Conservation (phyloP, 305 asterid genomes). For the Rubia peregrina region DNA sequence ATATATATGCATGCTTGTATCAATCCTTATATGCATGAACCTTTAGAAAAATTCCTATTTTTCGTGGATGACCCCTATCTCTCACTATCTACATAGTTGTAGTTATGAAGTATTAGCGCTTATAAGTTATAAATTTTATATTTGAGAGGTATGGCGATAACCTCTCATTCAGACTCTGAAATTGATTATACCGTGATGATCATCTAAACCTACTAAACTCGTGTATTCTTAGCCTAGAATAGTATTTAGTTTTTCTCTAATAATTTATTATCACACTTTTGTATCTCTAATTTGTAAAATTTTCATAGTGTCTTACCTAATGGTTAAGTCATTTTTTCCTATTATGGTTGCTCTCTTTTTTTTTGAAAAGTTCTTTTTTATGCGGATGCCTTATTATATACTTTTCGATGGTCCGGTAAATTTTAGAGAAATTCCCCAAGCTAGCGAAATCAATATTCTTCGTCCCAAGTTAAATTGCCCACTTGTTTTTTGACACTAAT, state of each 20-base stretch:
- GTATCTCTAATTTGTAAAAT: neutral
- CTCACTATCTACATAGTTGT: too few relatives aligned
- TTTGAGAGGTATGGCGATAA: too few relatives aligned
- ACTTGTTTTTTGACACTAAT: too few relatives aligned
- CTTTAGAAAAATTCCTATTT: too few relatives aligned
- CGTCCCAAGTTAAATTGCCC: too few relatives aligned
- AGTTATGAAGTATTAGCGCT: too few relatives aligned
- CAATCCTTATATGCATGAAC: too few relatives aligned
- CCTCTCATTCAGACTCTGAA: neutral
- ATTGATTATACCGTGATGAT: neutral
- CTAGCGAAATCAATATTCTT: slow-evolving; percentile 70
- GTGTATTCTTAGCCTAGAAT: neutral
- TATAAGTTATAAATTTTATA: too few relatives aligned
- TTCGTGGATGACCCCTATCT: too few relatives aligned
- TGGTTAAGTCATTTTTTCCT: neutral
- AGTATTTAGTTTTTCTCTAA: neutral
- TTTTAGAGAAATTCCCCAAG: slow-evolving; percentile 54
- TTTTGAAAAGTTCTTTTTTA: neutral
- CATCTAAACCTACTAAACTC: neutral
- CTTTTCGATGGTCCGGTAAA: slow-evolving; percentile 90
- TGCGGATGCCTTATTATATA: slow-evolving; percentile 87
- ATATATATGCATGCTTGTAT: too few relatives aligned
- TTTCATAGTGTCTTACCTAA: neutral
- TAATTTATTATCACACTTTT: neutral
- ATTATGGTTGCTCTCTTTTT: neutral